Conservation (phyloP, 164 flowering plant genomes). For the Magnolia kwangsiensis region DNA sequence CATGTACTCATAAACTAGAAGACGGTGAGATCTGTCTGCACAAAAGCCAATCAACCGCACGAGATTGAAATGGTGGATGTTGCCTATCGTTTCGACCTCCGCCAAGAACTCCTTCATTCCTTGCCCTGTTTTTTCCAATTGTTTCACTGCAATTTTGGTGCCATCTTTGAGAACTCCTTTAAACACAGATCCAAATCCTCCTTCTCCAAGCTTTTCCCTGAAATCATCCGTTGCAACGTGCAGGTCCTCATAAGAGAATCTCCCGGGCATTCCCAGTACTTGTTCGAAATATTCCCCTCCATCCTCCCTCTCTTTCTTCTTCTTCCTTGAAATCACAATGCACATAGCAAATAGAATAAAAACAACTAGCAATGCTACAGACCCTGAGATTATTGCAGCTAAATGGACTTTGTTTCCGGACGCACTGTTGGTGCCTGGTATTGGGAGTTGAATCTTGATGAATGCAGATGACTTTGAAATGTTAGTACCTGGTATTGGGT, state of each 20-base stretch:
- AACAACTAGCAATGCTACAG: not conserved
- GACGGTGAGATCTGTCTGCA: slow-evolving; percentile 6
- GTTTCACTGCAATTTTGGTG: slow-evolving; percentile 13
- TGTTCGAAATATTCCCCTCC: slow-evolving; percentile 17
- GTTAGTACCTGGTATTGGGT: not conserved
- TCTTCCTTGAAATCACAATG: not conserved
- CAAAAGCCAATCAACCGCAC: slow-evolving; percentile 16
- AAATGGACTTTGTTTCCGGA: not conserved
- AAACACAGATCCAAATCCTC: slow-evolving; percentile 18
- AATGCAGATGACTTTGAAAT: not conserved
- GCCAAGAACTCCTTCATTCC: slow-evolving; percentile 12
- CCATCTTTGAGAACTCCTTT: slow-evolving; percentile 8
- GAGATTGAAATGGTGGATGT: slow-evolving; percentile 12
- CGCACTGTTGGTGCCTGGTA: not conserved
- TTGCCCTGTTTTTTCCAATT: slow-evolving; percentile 7
- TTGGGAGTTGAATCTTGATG: not conserved
- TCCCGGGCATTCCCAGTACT: slow-evolving; percentile 12
- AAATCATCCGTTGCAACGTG: not conserved
- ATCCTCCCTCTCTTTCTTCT: not conserved
- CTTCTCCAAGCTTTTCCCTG: slow-evolving; percentile 7
- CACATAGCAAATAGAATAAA: no score
- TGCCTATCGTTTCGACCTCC: slow-evolving; percentile 11
- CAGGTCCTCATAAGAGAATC: slow-evolving; percentile 7
- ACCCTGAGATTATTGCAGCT: not conserved
- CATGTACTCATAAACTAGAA: slow-evolving; percentile 16